A percentile compares a stretch with the other conserved stretches of the same genome.
Evolutionary conservation across 2,329 filamentous ascomycete genomes (phyloP).

Genomic region (Lachnellula occidentalis): DNA sequence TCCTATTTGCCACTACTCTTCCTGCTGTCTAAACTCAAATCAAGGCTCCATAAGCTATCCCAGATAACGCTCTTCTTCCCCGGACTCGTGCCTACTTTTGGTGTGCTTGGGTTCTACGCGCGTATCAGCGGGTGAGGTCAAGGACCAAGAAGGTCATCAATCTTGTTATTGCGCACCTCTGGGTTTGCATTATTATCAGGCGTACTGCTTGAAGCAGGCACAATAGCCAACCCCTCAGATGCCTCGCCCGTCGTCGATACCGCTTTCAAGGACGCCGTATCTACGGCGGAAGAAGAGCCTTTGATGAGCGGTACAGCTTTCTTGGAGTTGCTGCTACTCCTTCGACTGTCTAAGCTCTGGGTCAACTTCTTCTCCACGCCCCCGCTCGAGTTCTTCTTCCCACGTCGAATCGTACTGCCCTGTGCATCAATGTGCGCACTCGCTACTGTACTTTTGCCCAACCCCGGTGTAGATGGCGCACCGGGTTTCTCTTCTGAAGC

Average conservation of each 20-base stretch:
- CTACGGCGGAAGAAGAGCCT: slow-evolving; percentile 19
- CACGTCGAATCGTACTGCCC: slow-evolving; percentile 57
- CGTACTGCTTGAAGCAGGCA: slow-evolving; percentile 7
- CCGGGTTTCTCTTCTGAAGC: slow-evolving; percentile 88
- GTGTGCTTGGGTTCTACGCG: slow-evolving; percentile 18
- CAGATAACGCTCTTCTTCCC: slow-evolving; percentile 52
- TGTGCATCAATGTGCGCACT: slow-evolving; percentile 81
- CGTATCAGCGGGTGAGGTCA: slow-evolving; percentile 24
- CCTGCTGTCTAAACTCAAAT: slow-evolving; percentile 49
- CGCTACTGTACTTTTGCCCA: slow-evolving; percentile 87
- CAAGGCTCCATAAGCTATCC: slow-evolving; percentile 57
- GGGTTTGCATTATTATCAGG: slow-evolving; percentile 10
- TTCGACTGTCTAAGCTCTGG: slow-evolving; percentile 84
- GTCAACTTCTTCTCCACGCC: slow-evolving; percentile 71
- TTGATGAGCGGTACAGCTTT: slow-evolving; percentile 52
- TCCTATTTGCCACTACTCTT: slow-evolving; percentile 15
- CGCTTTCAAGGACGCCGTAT: slow-evolving; percentile 22
- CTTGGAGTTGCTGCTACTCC: slow-evolving; percentile 81
- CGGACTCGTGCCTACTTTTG: slow-evolving; percentile 18
- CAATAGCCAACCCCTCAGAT: slow-evolving; percentile 18
- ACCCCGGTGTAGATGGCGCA: slow-evolving; percentile 84
- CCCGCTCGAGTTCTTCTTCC: slow-evolving; percentile 36
- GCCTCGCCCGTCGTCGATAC: slow-evolving; percentile 19
- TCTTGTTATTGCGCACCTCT: slow-evolving; percentile 24
- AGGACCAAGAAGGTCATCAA: slow-evolving; percentile 27